phyloP scores from a whole-genome alignment of 2,329 filamentous ascomycete species.

The Drechslerella stenobrocha region DNA sequence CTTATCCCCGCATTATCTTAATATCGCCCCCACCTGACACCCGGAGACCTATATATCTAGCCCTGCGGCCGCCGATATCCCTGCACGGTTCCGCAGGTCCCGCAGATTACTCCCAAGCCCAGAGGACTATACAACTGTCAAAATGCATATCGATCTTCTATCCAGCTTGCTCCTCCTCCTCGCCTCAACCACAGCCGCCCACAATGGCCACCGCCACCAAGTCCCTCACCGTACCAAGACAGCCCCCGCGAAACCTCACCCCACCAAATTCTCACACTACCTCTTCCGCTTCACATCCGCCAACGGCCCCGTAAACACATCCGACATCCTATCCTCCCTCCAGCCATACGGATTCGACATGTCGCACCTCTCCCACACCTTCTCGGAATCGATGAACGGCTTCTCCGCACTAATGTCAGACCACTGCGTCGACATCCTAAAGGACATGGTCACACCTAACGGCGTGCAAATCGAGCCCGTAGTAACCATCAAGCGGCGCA shows the following conservation, averaged over 20 bases:
- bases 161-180: slow-evolving; percentile 20
- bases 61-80: slow-evolving; percentile 4
- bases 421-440: slow-evolving; percentile 48
- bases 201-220: slow-evolving; percentile 15
- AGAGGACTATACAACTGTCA: slow-evolving; percentile 2
- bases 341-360: slow-evolving; percentile 38
- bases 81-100: neutral
- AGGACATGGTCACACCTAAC: slow-evolving; percentile 19
- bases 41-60: neutral
- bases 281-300: slow-evolving; percentile 35
- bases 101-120: neutral
- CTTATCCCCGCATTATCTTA: too few species aligned
- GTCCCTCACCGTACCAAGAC: neutral
- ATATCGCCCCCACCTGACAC: neutral
- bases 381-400: slow-evolving; percentile 48
- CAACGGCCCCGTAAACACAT: slow-evolving; percentile 16
- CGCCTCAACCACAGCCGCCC: slow-evolving; percentile 14
- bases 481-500: slow-evolving; percentile 11
- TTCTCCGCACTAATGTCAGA: slow-evolving; percentile 50
- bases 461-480: slow-evolving; percentile 41
- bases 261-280: slow-evolving; percentile 29
- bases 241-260: slow-evolving; percentile 11
- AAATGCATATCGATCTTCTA: slow-evolving; percentile 15
- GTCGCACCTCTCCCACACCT: slow-evolving; percentile 27
- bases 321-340: slow-evolving; percentile 28